These are phyloP conservation scores for Digitaria exilis DNA, from an alignment of 202 grass and related monocot genomes.

Conservation along the genomic window DNA sequence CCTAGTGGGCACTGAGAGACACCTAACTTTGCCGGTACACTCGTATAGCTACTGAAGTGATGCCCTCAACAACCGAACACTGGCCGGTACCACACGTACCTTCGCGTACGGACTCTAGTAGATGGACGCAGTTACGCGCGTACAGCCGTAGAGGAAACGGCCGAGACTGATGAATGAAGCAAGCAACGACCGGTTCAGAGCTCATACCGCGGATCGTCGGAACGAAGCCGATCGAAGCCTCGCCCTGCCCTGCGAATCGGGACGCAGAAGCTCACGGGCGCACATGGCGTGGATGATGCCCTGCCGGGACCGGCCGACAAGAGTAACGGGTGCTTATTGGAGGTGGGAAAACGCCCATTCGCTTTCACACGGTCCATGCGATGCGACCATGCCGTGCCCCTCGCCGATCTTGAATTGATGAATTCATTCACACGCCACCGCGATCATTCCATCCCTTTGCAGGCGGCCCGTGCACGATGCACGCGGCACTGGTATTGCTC, in stretches of 20 bases:
- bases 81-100: not conserved
- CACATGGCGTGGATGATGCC: not conserved
- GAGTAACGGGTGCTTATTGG: conserved; percentile 25
- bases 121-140: not conserved
- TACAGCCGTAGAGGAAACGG: not conserved
- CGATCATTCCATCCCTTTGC: not conserved
- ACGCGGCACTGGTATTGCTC: not conserved
- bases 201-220: not conserved
- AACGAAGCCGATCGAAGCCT: not conserved
- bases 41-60: not conserved
- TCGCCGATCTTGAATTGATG: conserved; percentile 24
- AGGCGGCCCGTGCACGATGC: not conserved
- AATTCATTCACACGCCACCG: conserved; percentile 36
- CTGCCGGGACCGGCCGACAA: conserved; percentile 20
- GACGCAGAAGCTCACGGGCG: conserved; percentile 13
- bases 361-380: not conserved
- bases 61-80: not conserved
- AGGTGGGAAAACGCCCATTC: too few relatives aligned
- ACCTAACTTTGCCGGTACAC: not conserved
- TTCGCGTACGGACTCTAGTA: not conserved
- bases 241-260: not conserved
- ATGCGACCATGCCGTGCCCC: too few relatives aligned
- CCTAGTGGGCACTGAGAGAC: not conserved
- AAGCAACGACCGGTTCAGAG: not conserved
- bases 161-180: not conserved